Evolutionary conservation across 805 yeast genomes (phyloP), one percentile per base, ranked within the genome.

Genomic region (Scheffersomyces amazonensis): DNA sequence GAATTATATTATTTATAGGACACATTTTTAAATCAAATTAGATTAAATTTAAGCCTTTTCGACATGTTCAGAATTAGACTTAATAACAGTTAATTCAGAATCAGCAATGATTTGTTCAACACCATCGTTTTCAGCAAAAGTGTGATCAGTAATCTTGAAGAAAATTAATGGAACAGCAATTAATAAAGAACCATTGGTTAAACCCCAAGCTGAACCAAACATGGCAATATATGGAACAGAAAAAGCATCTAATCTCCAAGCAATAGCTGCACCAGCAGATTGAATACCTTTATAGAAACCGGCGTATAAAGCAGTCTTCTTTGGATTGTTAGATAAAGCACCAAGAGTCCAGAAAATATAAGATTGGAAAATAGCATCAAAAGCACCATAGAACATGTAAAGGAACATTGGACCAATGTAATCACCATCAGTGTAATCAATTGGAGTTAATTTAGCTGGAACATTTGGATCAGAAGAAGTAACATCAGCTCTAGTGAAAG

Each of bases 261-360:
- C 73, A 33, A 80, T 64, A 17, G 80, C 84, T 11, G 80, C 78
- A 53, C 81, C 82, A 8, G 83, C 83, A 29, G 80, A 71, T 60
- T 80, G 85, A 41, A 80, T 56, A 40, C 81, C 78, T 63, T 80
- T 80, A 64, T 78, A 80, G 55, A 75, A 75, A 29, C 83, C 83
- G 15, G 81, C 80, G 49, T 76, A 75, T 41, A 78, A 55, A 18
- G 81, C 78, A 28, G 68, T 62, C 54, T 72, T 75, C 60, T 76
- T 70, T 22, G 81, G 71, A 49, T 75, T 71, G 54, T 80, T 80
- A 39, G 82, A 69, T 40, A 80, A 54, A 31, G 81, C 70, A 32
- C 85, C 84, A 62, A 80, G 62, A 31, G 73, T 46, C 80, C 83
- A 80, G 59, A 76, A 75, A 35, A 71, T 65, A 49, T 59, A 78